These are phyloP conservation scores for Sporothrix luriei DNA, from an alignment of 2,329 filamentous ascomycete genomes.

Conservation along the genomic window DNA sequence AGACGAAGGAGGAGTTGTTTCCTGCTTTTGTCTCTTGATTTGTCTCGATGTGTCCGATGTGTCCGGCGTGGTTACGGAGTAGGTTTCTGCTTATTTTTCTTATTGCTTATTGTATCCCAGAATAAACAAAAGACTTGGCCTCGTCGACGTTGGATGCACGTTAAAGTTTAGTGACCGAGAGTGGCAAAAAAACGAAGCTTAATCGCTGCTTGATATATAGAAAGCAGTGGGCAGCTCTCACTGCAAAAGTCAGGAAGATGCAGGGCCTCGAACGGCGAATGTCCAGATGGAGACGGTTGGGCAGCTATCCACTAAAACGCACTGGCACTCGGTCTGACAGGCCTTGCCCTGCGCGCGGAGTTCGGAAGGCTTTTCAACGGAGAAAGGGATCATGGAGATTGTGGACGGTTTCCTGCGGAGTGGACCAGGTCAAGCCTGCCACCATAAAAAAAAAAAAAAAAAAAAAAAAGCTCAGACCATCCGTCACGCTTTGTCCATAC, in stretches of 20 bases:
- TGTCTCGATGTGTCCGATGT: neutral
- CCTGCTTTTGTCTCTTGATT: neutral
- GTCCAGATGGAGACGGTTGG: constrained; percentile 9
- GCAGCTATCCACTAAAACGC: neutral
- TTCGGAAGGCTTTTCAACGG: constrained; percentile 4
- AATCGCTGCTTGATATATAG: neutral
- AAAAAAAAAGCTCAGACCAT: constrained; percentile 11
- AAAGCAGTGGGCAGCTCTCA: neutral
- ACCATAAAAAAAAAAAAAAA: neutral
- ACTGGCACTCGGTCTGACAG: neutral
- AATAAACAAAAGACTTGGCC: too few relatives aligned
- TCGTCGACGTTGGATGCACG: neutral
- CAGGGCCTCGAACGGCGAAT: constrained; percentile 3
- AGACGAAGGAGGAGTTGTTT: neutral
- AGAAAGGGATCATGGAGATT: neutral
- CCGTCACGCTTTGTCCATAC: neutral
- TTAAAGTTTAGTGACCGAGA: constrained; percentile 6
- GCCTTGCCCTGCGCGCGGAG: constrained; percentile 16
- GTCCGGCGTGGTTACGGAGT: too few relatives aligned
- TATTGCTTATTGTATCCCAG: too few relatives aligned
- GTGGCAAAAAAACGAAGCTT: constrained; percentile 19
- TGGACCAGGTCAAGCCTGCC: neutral
- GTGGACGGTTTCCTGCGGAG: constrained; percentile 6
- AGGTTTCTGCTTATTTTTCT: neutral
- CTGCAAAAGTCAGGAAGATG: neutral